phyloP scores from a whole-genome alignment of 805 yeast genomes.

The Candida sanyiensis region DNA sequence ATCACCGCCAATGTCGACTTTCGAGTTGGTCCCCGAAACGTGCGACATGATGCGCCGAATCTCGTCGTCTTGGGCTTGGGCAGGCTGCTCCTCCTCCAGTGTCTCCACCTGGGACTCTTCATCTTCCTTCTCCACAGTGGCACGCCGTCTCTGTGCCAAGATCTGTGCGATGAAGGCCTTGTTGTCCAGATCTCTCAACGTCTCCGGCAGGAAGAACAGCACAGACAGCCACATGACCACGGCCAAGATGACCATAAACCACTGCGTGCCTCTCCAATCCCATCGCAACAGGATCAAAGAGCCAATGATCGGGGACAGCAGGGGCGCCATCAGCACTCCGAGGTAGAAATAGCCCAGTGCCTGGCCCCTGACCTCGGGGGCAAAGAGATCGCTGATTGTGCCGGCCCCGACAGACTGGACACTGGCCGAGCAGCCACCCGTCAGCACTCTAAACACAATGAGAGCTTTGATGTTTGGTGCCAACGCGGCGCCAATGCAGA shows the following conservation, averaged over 20 bases:
- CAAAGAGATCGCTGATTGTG: constrained; percentile 68
- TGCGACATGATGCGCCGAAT: constrained; percentile 20
- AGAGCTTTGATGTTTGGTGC: constrained; percentile 56
- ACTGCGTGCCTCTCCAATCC: constrained; percentile 89
- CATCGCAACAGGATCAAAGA: constrained; percentile 65
- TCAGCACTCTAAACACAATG: constrained; percentile 61
- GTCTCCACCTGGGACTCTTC: neutral
- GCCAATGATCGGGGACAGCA: constrained; percentile 74
- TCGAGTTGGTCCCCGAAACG: constrained; percentile 17
- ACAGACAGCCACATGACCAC: constrained; percentile 47
- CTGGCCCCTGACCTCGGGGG: constrained; percentile 62
- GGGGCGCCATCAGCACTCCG: constrained; percentile 78
- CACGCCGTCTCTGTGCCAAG: constrained; percentile 37
- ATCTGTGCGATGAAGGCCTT: constrained; percentile 43
- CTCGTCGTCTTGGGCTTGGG: constrained; percentile 5
- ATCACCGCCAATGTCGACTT: constrained; percentile 18
- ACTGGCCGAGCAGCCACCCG: constrained; percentile 79
- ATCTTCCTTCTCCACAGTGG: constrained; percentile 4
- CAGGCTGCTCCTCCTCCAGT: constrained; percentile 8
- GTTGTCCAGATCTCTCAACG: constrained; percentile 53
- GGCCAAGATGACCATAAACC: constrained; percentile 69
- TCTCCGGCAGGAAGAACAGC: constrained; percentile 65
- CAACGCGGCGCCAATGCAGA: constrained; percentile 67
- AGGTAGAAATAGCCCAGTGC: constrained; percentile 78
- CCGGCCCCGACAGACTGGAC: constrained; percentile 92